Conservation (phyloP, 1,284 basidiomycete species). For the Ganoderma sp. region DNA sequence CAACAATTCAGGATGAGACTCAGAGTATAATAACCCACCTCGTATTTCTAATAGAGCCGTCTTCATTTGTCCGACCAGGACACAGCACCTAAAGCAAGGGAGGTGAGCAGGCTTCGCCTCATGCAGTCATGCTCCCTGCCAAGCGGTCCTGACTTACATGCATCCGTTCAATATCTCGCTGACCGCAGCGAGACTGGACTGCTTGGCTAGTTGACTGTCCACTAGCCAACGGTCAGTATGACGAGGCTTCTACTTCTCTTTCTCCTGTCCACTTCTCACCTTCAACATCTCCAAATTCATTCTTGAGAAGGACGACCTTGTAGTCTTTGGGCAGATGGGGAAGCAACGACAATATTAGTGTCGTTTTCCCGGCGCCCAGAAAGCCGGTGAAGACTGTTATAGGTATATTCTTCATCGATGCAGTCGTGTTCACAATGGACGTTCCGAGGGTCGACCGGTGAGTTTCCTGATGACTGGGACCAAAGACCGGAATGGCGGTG, state of each 20-base stretch:
- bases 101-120: background rate
- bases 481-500: background rate
- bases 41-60: constrained; percentile 85
- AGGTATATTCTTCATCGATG: constrained; percentile 53
- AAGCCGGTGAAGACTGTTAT: constrained; percentile 90
- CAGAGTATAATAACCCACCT: constrained; percentile 49
- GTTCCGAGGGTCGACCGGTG: too few species aligned
- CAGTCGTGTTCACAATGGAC: background rate
- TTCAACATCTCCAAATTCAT: constrained; percentile 86
- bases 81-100: constrained; percentile 71
- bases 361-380: constrained; percentile 70
- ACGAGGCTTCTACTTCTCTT: background rate
- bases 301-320: constrained; percentile 86
- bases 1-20: background rate
- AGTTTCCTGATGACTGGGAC: background rate
- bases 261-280: constrained; percentile 46
- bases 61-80: constrained; percentile 91
- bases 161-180: constrained; percentile 93
- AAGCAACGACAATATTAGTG: constrained; percentile 83
- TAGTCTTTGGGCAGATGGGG: constrained; percentile 82
- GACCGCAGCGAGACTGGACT: constrained; percentile 83
- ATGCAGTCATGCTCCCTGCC: background rate
- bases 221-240: constrained; percentile 46
- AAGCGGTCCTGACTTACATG: constrained; percentile 69
- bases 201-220: constrained; percentile 85